These are phyloP conservation scores for Candida vaughaniae DNA, from an alignment of 805 yeast genomes.

Conservation along the genomic window DNA sequence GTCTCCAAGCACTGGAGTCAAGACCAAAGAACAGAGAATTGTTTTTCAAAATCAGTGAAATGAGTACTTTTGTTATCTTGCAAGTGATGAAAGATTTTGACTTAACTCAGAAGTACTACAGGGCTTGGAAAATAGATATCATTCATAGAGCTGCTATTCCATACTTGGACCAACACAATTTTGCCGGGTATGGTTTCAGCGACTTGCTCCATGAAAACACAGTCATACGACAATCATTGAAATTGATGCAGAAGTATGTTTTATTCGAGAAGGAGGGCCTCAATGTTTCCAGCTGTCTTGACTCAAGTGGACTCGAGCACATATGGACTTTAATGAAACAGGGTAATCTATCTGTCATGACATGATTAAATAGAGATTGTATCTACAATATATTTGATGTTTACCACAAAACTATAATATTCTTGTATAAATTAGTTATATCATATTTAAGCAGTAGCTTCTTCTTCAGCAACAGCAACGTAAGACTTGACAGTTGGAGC, in stretches of 20 bases:
- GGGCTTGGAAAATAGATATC: constrained; percentile 6
- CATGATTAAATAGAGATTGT: too few species aligned
- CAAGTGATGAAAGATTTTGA: constrained; percentile 1
- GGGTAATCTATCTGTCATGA: neutral
- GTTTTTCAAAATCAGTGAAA: neutral
- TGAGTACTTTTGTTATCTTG: constrained; percentile 1
- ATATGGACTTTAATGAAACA: constrained; percentile 1
- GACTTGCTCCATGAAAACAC: neutral
- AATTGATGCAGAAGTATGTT: constrained; percentile 4
- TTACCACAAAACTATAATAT: too few species aligned
- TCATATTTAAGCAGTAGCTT: constrained; percentile 8
- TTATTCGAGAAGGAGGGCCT: constrained; percentile 4
- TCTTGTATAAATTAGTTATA: constrained; percentile 1
- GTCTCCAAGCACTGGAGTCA: neutral
- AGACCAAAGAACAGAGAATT: neutral
- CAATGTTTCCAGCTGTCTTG: neutral
- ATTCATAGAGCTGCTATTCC: neutral
- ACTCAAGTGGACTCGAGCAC: constrained; percentile 1
- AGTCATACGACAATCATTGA: neutral
- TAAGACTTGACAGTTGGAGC: constrained; percentile 83
- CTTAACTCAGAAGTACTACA: constrained; percentile 5
- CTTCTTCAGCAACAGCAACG: constrained; percentile 43
- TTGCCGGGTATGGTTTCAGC: neutral
- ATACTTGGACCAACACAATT: neutral
- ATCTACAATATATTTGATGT: too few species aligned